A percentile compares a stretch with the other conserved stretches of the same genome.
Evolutionary conservation across 1,284 basidiomycete species (phyloP).

Genomic region (Fereydounia khargensis): DNA sequence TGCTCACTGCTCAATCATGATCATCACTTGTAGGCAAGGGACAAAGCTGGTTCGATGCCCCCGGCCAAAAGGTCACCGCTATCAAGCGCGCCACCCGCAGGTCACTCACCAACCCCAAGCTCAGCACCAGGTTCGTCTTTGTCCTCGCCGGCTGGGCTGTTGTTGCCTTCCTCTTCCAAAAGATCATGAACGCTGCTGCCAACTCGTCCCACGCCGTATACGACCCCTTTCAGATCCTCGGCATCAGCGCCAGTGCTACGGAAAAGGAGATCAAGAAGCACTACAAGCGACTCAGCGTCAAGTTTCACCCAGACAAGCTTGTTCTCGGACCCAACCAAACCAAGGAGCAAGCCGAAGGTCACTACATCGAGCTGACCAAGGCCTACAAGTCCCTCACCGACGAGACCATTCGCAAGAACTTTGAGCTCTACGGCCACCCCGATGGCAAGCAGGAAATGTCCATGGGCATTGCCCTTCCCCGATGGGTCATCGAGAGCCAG

Average conservation of each 20-base stretch:
- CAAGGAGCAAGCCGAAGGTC: slow-evolving; percentile 79
- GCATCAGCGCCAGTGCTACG: slow-evolving; percentile 72
- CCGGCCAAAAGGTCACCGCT: slow-evolving; percentile 44
- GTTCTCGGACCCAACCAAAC: slow-evolving; percentile 77
- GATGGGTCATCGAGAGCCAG: slow-evolving; percentile 87
- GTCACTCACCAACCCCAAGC: slow-evolving; percentile 39
- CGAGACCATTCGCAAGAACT: slow-evolving; percentile 86
- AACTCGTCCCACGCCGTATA: slow-evolving; percentile 64
- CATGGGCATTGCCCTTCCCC: slow-evolving; percentile 92
- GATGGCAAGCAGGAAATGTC: slow-evolving; percentile 92
- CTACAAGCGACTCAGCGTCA: slow-evolving; percentile 76
- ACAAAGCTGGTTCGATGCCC: slow-evolving; percentile 47
- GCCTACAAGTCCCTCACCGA: slow-evolving; percentile 97
- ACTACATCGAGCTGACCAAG: slow-evolving; percentile 92
- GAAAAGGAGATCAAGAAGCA: slow-evolving; percentile 95
- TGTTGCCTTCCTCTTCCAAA: slow-evolving; percentile 70
- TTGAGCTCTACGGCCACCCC: slow-evolving; percentile 87
- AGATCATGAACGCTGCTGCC: slow-evolving; percentile 63
- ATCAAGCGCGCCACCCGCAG: slow-evolving; percentile 26
- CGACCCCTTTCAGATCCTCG: slow-evolving; percentile 92
- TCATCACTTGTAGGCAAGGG: slow-evolving; percentile 5
- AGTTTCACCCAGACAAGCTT: slow-evolving; percentile 88
- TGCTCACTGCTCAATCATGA: not conserved
- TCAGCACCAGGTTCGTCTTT: slow-evolving; percentile 32
- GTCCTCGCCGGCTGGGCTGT: slow-evolving; percentile 73